These are phyloP conservation scores for Botrytis fabae DNA, from an alignment of 2,329 filamentous ascomycete genomes.

Conservation along the genomic window DNA sequence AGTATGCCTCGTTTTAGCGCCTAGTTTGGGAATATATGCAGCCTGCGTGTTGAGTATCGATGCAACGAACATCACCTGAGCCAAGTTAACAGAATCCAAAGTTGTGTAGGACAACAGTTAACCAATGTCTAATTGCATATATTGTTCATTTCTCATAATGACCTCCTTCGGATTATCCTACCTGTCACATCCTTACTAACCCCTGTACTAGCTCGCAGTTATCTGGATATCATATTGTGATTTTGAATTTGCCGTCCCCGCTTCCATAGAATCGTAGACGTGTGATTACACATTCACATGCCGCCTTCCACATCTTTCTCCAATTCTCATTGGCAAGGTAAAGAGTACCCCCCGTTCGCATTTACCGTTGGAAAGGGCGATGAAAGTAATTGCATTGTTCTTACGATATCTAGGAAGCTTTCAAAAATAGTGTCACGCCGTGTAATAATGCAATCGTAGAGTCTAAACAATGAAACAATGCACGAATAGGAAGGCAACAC, in stretches of 20 bases:
- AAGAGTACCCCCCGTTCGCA: neutral
- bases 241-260: neutral
- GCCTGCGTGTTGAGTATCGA: neutral
- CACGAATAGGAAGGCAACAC: neutral
- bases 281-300: neutral
- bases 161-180: neutral
- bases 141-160: neutral
- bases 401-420: neutral
- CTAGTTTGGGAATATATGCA: neutral
- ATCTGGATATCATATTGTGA: neutral
- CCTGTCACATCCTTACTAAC: neutral
- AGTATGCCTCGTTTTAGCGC: constrained; percentile 4
- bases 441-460: neutral
- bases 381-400: neutral
- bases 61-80: neutral
- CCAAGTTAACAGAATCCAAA: neutral
- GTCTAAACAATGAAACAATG: neutral
- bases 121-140: neutral
- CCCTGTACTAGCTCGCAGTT: neutral
- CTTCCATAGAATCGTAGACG: neutral
- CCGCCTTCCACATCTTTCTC: neutral
- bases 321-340: neutral
- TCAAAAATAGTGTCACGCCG: neutral
- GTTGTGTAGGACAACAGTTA: neutral
- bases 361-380: neutral